Percentiles rank a stretch among this genome's conserved stretches.
Evolutionary conservation across 1,284 basidiomycete genomes (phyloP).

Genomic region (Naganishia sp.): DNA sequence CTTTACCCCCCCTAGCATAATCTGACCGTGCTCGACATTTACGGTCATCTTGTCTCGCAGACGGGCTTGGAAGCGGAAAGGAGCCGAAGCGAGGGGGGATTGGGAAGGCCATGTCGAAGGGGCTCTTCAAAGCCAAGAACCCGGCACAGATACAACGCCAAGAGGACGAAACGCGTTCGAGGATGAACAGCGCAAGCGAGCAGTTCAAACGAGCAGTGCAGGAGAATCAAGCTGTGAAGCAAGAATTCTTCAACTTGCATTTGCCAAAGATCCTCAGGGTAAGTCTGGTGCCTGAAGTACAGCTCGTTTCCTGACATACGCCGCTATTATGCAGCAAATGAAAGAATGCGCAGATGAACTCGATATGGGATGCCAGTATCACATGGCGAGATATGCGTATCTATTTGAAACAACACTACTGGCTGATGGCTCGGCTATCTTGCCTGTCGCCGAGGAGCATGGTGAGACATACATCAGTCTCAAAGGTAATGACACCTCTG

Average conservation of each 20-base stretch:
- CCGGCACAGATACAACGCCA: slow-evolving; percentile 88
- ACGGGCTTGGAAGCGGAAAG: slow-evolving; percentile 29
- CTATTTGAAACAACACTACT: slow-evolving; percentile 87
- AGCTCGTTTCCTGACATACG: not conserved
- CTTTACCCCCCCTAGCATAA: slow-evolving; percentile 55
- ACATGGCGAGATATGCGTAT: slow-evolving; percentile 91
- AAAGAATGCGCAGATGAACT: slow-evolving; percentile 96
- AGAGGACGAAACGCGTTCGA: slow-evolving; percentile 86
- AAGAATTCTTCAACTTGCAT: slow-evolving; percentile 98
- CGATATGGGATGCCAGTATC: slow-evolving; percentile 95
- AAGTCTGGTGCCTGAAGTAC: slow-evolving; percentile 47
- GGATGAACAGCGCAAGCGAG: slow-evolving; percentile 84
- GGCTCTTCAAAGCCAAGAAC: slow-evolving; percentile 90
- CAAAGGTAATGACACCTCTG: not conserved
- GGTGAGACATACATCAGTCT: slow-evolving; percentile 46
- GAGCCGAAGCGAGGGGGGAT: slow-evolving; percentile 42
- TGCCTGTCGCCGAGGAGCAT: slow-evolving; percentile 71
- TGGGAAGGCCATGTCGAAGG: slow-evolving; percentile 81
- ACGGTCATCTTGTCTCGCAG: not conserved
- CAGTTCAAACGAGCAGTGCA: slow-evolving; percentile 87
- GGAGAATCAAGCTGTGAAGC: slow-evolving; percentile 83
- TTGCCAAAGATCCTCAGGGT: slow-evolving; percentile 89
- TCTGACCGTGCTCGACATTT: slow-evolving; percentile 31
- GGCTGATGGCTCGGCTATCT: slow-evolving; percentile 79
- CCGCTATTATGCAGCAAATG: slow-evolving; percentile 63